phyloP scores from a whole-genome alignment of 169 alveolate species.

The Cyclospora cayetanensis region DNA sequence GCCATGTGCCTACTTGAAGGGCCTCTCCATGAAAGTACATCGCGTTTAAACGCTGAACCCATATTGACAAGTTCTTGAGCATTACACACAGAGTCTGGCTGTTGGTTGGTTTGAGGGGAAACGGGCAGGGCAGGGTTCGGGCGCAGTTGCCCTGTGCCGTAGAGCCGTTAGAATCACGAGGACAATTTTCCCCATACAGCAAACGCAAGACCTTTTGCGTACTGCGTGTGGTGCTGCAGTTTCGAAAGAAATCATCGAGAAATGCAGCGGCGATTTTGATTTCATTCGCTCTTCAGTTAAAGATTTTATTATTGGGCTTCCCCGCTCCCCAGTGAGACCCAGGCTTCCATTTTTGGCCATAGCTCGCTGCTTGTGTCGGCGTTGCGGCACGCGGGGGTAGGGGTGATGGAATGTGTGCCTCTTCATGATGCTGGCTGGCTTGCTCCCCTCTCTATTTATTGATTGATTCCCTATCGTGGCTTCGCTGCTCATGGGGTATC shows the following conservation, averaged over 20 bases:
- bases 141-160: not conserved
- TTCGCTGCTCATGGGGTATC: no score
- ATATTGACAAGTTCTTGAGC: not conserved
- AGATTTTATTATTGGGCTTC: not conserved
- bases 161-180: no score
- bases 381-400: no score
- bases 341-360: no score
- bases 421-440: no score
- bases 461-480: no score
- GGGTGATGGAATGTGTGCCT: no score
- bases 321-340: not conserved
- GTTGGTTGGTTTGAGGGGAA: no score
- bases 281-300: not conserved
- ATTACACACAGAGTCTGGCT: not conserved
- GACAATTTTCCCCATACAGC: no score
- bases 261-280: not conserved
- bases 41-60: not conserved
- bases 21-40: not conserved
- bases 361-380: no score
- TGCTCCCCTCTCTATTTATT: no score
- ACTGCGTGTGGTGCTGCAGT: not conserved
- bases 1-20: slow-evolving; percentile 7
- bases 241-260: not conserved
- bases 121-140: not conserved
- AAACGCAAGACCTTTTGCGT: no score